phyloP scores from a whole-genome alignment of 2,329 filamentous ascomycete species.

The Macroventuria anomochaeta region DNA sequence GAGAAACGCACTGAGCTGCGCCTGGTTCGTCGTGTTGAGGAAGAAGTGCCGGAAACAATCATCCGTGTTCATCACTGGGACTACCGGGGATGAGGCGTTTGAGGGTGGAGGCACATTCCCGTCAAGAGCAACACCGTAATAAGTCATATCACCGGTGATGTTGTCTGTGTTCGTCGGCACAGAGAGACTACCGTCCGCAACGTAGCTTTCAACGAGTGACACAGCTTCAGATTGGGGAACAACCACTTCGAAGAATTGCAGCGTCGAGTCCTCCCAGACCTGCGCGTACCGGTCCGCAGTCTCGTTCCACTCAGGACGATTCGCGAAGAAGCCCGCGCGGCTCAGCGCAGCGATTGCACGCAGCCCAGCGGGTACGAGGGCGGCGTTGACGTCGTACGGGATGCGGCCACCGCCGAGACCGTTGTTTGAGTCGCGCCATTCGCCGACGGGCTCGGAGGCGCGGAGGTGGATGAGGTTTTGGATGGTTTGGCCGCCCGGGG shows the following conservation, averaged over 20 bases:
- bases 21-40: conserved; percentile 64
- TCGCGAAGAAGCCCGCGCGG: conserved; percentile 58
- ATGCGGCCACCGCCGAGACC: conserved; percentile 68
- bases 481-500: conserved; percentile 53
- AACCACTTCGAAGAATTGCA: conserved; percentile 62
- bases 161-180: conserved; percentile 54
- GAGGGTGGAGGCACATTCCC: conserved; percentile 36
- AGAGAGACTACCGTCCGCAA: conserved; percentile 51
- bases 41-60: conserved; percentile 69
- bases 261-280: conserved; percentile 67
- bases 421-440: conserved; percentile 68
- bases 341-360: conserved; percentile 63
- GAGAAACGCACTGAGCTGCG: conserved; percentile 63
- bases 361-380: conserved; percentile 66
- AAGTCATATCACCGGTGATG: conserved; percentile 56
- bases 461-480: conserved; percentile 67
- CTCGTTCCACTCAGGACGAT: conserved; percentile 56
- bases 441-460: conserved; percentile 60
- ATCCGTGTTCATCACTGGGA: conserved; percentile 68
- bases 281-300: conserved; percentile 56
- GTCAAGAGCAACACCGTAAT: conserved; percentile 65
- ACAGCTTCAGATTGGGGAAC: conserved; percentile 55
- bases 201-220: conserved; percentile 58
- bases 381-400: conserved; percentile 71
- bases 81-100: conserved; percentile 54